Conservation (phyloP, 2,329 filamentous ascomycete genomes). For the Monosporascus sp. region DNA sequence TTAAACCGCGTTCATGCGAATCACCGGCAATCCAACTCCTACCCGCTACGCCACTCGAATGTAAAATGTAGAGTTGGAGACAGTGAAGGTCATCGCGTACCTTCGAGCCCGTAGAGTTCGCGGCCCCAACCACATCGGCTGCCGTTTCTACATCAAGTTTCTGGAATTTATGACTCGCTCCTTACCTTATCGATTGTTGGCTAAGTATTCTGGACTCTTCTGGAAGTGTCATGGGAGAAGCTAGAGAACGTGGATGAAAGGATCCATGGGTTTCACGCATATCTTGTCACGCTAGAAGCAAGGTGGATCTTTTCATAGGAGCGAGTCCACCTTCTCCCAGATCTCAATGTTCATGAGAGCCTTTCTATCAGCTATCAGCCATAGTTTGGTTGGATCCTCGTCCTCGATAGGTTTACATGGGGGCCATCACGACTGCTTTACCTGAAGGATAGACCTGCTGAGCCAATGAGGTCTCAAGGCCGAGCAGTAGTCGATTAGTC, state of each 20-base stretch:
- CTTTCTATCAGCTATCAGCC: background rate
- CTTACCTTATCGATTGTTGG: too few species aligned
- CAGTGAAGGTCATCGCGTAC: too few species aligned
- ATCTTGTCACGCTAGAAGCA: background rate
- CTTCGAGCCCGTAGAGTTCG: too few species aligned
- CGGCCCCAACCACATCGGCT: too few species aligned
- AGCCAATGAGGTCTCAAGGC: constrained; percentile 58
- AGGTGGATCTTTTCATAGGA: background rate
- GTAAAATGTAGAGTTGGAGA: too few species aligned
- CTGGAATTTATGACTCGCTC: too few species aligned
- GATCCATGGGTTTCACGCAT: background rate
- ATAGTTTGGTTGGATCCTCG: background rate
- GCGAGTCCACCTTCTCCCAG: background rate
- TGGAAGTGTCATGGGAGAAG: too few species aligned
- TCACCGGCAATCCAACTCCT: too few species aligned
- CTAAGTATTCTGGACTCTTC: too few species aligned
- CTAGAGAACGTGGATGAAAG: background rate
- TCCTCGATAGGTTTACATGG: constrained; percentile 22
- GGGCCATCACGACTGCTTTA: constrained; percentile 63
- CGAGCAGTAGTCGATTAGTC: constrained; percentile 57
- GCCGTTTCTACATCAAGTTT: too few species aligned
- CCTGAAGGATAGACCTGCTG: constrained; percentile 56
- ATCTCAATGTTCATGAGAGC: background rate
- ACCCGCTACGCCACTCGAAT: too few species aligned
- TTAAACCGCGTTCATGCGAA: too few species aligned